Conservation (phyloP, 441 rosid genomes). For the Cnidoscolus chayamansa region DNA sequence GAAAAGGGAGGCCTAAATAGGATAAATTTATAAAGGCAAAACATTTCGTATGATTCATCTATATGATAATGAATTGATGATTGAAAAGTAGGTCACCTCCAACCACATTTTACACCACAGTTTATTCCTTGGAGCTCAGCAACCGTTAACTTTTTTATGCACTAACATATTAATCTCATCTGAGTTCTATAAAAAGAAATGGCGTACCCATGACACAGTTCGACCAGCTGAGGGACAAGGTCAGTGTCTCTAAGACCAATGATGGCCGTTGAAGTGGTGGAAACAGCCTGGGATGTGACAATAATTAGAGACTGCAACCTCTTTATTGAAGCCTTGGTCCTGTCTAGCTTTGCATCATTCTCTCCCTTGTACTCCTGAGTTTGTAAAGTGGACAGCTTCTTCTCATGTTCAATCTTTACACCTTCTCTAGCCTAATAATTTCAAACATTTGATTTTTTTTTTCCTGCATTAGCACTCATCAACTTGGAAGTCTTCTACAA, state of each 20-base stretch:
- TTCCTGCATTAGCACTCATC: constrained; percentile 14
- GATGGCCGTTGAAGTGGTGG: constrained; percentile 80
- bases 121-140: too few species aligned
- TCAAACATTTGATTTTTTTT: background rate
- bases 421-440: constrained; percentile 72
- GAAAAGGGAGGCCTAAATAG: background rate
- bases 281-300: constrained; percentile 83
- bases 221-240: constrained; percentile 87
- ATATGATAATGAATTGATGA: background rate
- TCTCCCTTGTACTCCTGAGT: constrained; percentile 88
- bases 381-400: constrained; percentile 72
- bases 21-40: background rate
- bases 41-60: background rate
- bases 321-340: constrained; percentile 68
- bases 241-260: constrained; percentile 66
- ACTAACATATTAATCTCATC: background rate
- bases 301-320: constrained; percentile 65
- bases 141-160: background rate
- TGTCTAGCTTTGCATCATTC: constrained; percentile 71
- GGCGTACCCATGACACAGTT: constrained; percentile 81
- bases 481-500: background rate
- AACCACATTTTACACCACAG: background rate
- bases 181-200: constrained; percentile 1
- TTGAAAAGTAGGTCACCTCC: background rate
- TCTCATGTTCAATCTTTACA: constrained; percentile 79